Conservation (phyloP, 2,329 filamentous ascomycete genomes). For the Aspergillus chevalieri region DNA sequence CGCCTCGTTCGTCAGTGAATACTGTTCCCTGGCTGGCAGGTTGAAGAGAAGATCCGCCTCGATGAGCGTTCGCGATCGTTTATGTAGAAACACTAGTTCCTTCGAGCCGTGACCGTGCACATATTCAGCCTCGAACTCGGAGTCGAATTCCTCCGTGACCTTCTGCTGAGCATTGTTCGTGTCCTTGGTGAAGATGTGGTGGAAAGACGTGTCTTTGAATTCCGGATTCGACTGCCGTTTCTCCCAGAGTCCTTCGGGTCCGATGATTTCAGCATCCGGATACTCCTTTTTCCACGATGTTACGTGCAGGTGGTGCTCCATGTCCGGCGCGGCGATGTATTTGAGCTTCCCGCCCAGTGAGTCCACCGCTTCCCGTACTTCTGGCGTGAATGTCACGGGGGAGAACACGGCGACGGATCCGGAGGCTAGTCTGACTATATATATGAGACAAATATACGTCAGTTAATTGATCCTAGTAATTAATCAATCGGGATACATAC, state of each 20-base stretch:
- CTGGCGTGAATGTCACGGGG: conserved; percentile 75
- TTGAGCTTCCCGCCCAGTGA: conserved; percentile 62
- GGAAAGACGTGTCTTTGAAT: conserved; percentile 57
- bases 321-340: conserved; percentile 82
- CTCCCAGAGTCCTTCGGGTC: conserved; percentile 73
- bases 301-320: conserved; percentile 93
- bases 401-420: conserved; percentile 85
- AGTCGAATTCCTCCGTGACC: conserved; percentile 72
- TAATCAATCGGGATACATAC: conserved; percentile 41
- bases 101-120: conserved; percentile 74
- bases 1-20: conserved; percentile 51
- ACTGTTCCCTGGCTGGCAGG: conserved; percentile 81
- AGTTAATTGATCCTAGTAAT: not conserved
- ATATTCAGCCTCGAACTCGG: conserved; percentile 80
- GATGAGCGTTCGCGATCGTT: conserved; percentile 71
- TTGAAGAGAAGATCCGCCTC: conserved; percentile 92
- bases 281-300: conserved; percentile 76
- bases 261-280: conserved; percentile 73
- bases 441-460: conserved; percentile 3
- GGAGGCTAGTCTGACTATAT: conserved; percentile 69
- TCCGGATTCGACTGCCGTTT: conserved; percentile 61
- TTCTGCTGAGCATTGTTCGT: conserved; percentile 41
- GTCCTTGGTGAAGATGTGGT: conserved; percentile 59
- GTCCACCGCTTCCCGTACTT: conserved; percentile 59
- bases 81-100: conserved; percentile 82